These are phyloP conservation scores for Rugonectria rugulosa DNA, from an alignment of 2,329 filamentous ascomycete genomes.

Conservation along the genomic window DNA sequence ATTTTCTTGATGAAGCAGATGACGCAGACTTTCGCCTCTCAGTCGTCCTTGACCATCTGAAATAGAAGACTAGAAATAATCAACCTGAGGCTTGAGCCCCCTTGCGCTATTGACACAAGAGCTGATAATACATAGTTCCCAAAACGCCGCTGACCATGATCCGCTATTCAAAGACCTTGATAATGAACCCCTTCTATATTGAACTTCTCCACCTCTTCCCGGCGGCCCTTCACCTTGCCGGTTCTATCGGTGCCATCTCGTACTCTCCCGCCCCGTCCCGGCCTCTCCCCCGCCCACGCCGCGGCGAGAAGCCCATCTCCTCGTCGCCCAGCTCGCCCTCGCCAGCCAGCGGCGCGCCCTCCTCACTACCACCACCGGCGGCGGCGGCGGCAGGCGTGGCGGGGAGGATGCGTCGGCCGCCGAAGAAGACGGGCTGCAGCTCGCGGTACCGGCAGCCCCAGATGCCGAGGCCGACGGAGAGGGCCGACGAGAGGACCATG, in stretches of 20 bases:
- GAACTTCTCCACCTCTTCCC: too few relatives aligned
- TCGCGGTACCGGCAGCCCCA: conserved; percentile 95
- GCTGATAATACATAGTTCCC: too few relatives aligned
- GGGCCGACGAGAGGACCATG: conserved; percentile 56
- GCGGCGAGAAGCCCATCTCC: conserved; percentile 59
- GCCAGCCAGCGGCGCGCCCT: conserved; percentile 12
- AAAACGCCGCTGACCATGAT: conserved; percentile 47
- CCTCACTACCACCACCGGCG: conserved; percentile 30
- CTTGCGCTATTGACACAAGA: too few relatives aligned
- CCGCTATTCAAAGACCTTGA: conserved; percentile 35
- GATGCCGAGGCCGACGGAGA: conserved; percentile 71
- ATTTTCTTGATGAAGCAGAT: too few relatives aligned
- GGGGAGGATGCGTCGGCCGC: conserved; percentile 59
- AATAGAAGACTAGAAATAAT: too few relatives aligned
- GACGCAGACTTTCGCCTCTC: too few relatives aligned
- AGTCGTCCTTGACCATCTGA: too few relatives aligned
- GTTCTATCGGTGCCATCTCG: conserved; percentile 62
- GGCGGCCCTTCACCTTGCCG: conserved; percentile 31
- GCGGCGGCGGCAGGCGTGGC: conserved; percentile 43
- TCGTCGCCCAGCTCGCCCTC: conserved; percentile 47
- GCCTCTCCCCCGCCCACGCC: conserved; percentile 59
- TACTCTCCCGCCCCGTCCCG: conserved; percentile 67
- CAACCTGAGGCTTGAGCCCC: too few relatives aligned
- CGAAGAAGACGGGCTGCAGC: conserved; percentile 86
- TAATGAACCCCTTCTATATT: conserved; percentile 9